These are phyloP conservation scores for Starmerella cellae DNA, from an alignment of 805 yeast genomes.

Conservation along the genomic window DNA sequence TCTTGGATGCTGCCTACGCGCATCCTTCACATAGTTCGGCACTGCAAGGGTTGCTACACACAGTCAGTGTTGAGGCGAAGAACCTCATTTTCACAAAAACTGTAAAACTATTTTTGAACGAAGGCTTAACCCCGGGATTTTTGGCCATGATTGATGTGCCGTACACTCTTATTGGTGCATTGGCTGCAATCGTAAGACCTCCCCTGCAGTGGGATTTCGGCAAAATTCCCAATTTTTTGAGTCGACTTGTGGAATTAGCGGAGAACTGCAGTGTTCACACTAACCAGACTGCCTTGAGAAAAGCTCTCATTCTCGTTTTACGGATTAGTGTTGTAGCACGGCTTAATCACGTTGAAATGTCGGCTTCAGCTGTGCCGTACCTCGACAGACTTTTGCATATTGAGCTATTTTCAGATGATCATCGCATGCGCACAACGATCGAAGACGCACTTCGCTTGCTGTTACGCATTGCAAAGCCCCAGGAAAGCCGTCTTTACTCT, in stretches of 20 bases:
- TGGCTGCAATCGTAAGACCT: constrained; percentile 5
- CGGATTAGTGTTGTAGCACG: constrained; percentile 12
- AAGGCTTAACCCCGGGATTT: constrained; percentile 1
- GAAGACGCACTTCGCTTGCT: constrained; percentile 15
- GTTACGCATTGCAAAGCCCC: constrained; percentile 6
- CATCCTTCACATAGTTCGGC: constrained; percentile 9
- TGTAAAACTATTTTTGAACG: constrained; percentile 6
- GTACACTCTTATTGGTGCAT: constrained; percentile 6
- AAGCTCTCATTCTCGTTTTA: constrained; percentile 10
- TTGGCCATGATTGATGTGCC: constrained; percentile 8
- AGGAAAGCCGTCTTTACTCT: background rate
- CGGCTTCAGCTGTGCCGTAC: constrained; percentile 7
- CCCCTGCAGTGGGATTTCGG: constrained; percentile 10
- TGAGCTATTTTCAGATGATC: constrained; percentile 11
- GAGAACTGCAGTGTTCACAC: background rate
- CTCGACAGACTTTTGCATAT: constrained; percentile 10
- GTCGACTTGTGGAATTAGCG: constrained; percentile 1
- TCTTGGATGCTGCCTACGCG: constrained; percentile 11
- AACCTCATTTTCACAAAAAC: constrained; percentile 6
- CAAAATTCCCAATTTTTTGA: constrained; percentile 6
- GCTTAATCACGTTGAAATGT: constrained; percentile 4
- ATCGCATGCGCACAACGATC: constrained; percentile 7
- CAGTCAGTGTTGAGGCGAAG: constrained; percentile 8
- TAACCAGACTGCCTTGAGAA: background rate
- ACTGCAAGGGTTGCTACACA: constrained; percentile 11